phyloP scores from a whole-genome alignment of 1,284 basidiomycete genomes.

The Melampsora americana region DNA sequence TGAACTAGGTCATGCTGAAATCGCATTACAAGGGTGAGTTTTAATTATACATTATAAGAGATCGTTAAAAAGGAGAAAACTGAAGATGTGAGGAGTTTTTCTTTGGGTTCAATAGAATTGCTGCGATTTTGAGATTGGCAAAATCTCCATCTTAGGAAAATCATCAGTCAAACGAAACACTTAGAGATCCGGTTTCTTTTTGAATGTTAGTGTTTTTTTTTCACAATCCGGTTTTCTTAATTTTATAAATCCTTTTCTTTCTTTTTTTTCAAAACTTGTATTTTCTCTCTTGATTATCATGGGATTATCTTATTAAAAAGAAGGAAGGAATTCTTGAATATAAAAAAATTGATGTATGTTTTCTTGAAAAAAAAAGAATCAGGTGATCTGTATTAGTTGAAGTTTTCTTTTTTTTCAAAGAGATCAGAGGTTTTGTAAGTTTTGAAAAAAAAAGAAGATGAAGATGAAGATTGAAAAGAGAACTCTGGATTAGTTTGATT shows the following conservation, averaged over 20 bases:
- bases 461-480: too few species aligned
- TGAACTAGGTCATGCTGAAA: constrained; percentile 26
- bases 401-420: too few species aligned
- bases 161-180: neutral
- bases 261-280: neutral
- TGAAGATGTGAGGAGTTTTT: neutral
- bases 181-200: too few species aligned
- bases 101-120: constrained; percentile 6
- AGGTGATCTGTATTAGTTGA: too few species aligned
- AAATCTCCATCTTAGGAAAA: neutral
- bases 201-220: too few species aligned
- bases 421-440: too few species aligned
- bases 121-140: constrained; percentile 27
- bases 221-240: neutral
- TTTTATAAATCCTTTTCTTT: neutral
- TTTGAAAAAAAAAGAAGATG: too few species aligned
- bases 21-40: constrained; percentile 37
- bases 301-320: too few species aligned
- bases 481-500: too few species aligned
- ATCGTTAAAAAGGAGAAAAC: neutral
- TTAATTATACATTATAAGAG: neutral
- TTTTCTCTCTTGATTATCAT: neutral
- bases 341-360: too few species aligned
- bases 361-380: too few species aligned
- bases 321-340: too few species aligned